phyloP scores from a whole-genome alignment of 2,329 filamentous ascomycete species.

The Aspergillus transmontanensis region DNA sequence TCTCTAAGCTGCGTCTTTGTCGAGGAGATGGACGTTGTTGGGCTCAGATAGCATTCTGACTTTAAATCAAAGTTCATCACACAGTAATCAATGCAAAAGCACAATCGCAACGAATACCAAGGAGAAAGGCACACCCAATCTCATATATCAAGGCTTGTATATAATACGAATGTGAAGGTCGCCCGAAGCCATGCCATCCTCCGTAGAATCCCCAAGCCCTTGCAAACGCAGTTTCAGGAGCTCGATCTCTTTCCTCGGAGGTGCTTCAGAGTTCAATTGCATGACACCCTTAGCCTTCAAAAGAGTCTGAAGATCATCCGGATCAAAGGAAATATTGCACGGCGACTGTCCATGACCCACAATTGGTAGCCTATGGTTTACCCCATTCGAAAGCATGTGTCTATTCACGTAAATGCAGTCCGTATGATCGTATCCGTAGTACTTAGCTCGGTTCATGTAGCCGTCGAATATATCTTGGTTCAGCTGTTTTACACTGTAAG shows the following conservation, averaged over 20 bases:
- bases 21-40: neutral
- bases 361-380: neutral
- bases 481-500: slow-evolving; percentile 5
- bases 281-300: neutral
- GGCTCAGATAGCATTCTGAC: neutral
- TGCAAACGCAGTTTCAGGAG: neutral
- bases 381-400: neutral
- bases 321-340: neutral
- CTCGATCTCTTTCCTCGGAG: neutral
- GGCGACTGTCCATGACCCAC: neutral
- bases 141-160: neutral
- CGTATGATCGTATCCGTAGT: slow-evolving; percentile 20
- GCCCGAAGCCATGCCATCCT: neutral
- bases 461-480: slow-evolving; percentile 13
- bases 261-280: neutral
- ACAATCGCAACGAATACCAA: neutral
- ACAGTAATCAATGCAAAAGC: neutral
- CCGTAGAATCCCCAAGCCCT: neutral
- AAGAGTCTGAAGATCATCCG: neutral
- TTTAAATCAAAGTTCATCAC: neutral
- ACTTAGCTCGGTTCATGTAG: slow-evolving; percentile 17
- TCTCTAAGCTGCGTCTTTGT: neutral
- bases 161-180: neutral
- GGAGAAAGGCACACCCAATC: neutral
- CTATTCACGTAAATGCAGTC: neutral